phyloP scores from a whole-genome alignment of 345 rosid species.

The Luvunga scandens region DNA sequence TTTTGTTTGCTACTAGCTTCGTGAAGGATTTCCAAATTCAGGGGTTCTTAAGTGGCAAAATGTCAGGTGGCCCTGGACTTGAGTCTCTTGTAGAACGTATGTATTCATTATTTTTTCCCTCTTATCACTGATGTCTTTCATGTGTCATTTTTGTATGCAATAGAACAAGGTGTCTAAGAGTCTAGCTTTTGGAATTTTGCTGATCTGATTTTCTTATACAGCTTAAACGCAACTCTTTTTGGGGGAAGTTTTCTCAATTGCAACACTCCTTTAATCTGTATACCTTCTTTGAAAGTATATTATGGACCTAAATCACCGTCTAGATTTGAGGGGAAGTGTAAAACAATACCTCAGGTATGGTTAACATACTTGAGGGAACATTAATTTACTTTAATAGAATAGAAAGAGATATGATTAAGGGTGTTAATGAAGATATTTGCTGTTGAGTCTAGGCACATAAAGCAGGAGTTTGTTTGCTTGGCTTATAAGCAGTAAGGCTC shows the following conservation, averaged over 20 bases:
- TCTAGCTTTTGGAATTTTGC: not conserved
- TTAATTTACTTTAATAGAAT: not conserved
- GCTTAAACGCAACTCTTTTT: not conserved
- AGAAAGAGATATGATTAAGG: not conserved
- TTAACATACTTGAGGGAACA: not conserved
- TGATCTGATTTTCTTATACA: not conserved
- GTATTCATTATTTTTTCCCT: constrained; percentile 6
- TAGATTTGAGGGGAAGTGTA: not conserved
- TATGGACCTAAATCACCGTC: not conserved
- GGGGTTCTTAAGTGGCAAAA: constrained; percentile 19
- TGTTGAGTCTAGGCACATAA: not conserved
- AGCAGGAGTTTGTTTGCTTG: not conserved
- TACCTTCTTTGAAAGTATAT: not conserved
- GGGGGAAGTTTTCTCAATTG: not conserved
- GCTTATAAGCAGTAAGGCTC: not conserved
- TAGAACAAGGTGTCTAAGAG: too few species aligned
- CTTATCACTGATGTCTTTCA: not conserved
- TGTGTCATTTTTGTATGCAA: not conserved
- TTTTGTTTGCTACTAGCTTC: not conserved
- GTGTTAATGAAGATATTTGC: not conserved
- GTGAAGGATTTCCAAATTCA: not conserved
- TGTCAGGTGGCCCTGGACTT: constrained; percentile 71
- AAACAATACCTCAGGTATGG: not conserved
- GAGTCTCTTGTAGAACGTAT: constrained; percentile 84
- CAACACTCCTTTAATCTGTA: not conserved